A percentile compares a stretch with the other conserved stretches of the same genome.
These are phyloP conservation scores for Skeletonema potamos DNA, from an alignment of 108 stramenopile species.

Conservation along the genomic window DNA sequence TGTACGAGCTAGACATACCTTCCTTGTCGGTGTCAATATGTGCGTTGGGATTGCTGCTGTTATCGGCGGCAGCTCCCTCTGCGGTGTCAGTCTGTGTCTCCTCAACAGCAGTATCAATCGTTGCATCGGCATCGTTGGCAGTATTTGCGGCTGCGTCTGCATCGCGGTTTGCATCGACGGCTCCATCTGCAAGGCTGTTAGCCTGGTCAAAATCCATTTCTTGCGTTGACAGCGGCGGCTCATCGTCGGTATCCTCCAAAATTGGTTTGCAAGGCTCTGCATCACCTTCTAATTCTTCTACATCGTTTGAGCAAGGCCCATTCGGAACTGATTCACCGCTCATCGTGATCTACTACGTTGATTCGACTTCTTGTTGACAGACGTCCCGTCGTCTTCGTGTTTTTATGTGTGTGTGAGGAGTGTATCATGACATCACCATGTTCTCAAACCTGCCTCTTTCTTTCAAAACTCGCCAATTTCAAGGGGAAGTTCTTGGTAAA, in stretches of 20 bases:
- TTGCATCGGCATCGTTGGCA: not conserved
- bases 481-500: too few species aligned
- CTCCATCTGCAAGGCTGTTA: not conserved
- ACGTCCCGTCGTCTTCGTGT: too few species aligned
- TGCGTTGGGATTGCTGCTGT: not conserved
- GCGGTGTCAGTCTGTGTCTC: not conserved
- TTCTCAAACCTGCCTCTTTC: too few species aligned
- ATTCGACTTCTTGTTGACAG: not conserved
- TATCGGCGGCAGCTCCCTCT: not conserved
- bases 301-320: not conserved
- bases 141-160: too few species aligned
- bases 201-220: not conserved
- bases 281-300: not conserved
- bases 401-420: too few species aligned
- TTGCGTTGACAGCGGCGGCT: not conserved
- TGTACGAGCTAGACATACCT: not conserved
- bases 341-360: not conserved
- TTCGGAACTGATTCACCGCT: not conserved
- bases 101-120: not conserved
- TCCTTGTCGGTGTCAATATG: not conserved
- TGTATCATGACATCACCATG: too few species aligned
- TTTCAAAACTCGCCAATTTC: too few species aligned
- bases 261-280: not conserved
- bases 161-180: not conserved
- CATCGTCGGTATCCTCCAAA: not conserved